Base-by-base conservation (phyloP, 2,329 filamentous ascomycete species). In the Ophiostoma himal-ulmi region DNA sequence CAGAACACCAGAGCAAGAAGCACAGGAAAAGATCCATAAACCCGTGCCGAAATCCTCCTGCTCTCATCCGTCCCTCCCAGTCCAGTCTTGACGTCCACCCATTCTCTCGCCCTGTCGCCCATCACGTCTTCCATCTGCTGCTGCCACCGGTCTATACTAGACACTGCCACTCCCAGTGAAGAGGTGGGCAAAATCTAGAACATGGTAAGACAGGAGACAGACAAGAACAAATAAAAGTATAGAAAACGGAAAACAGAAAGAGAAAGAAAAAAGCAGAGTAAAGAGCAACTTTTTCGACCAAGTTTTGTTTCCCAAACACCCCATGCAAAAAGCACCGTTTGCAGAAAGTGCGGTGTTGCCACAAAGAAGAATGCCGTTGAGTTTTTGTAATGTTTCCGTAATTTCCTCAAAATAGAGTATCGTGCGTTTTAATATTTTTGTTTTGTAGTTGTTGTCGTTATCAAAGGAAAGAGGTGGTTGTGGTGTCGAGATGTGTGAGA, bases 1-100 rank as follows among this genome's bases (percentile, higher is more conserved):
- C 37, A 71, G 17, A 71, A 71, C 70, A 69, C 70, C 70, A 69
- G 70, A 68, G 64, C 65, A 30, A 65, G 52, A 34, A 71, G 62
- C n/a, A 67, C 68, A 71, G 67, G 44, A 62, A n/a, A 65, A 65
- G 62, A 41, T 62, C 48, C 52, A 34, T 37, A 68, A 68, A 36
- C 67, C 70, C 68, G 70, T 62, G 62, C 62, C 62, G n/a, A 65
- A 70, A 8, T 20, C 48, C 44, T n/a, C 70, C 60, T 62, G 36
- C 70, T 44, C 48, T 67, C 67, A 65, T 48, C 69, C 66, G 41
- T 68, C 66, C 66, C 52, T 52, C 30, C 62, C 17, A 36, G 34
- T 66, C 36, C 60, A 34, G 36, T 68, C 67, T 41, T 65, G 4
- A 22, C 34, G n/a, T 39, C 36, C 20, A 11, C 62, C 20, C 34